phyloP scores from a whole-genome alignment of 73 alveolate genomes.

The Effrenium voratum region DNA sequence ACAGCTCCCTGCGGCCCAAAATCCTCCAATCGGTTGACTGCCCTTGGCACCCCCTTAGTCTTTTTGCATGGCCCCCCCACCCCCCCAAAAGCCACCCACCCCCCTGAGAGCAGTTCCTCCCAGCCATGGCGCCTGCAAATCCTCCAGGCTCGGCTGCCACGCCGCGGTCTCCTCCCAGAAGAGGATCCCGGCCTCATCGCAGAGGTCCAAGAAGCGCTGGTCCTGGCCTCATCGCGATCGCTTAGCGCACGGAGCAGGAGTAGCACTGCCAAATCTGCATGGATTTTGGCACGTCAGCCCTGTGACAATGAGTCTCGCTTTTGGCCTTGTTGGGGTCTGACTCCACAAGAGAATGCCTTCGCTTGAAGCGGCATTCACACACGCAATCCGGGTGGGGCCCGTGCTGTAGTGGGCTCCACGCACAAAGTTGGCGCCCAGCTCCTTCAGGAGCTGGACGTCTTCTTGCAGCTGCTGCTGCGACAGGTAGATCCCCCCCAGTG shows the following conservation, averaged over 20 bases:
- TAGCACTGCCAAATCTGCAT: neutral
- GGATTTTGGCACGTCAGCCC: neutral
- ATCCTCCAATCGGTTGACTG: no score
- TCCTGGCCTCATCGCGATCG: slow-evolving; percentile 71
- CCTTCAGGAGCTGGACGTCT: slow-evolving; percentile 42
- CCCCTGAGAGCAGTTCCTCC: neutral
- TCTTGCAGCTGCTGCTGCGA: neutral
- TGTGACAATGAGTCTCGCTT: no score
- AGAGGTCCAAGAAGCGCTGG: slow-evolving; percentile 78
- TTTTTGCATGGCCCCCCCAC: no score
- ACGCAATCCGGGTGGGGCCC: no score
- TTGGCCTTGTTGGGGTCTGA: no score
- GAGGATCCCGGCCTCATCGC: slow-evolving; percentile 47
- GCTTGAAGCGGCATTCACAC: no score
- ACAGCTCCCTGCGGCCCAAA: no score
- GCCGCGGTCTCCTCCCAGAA: slow-evolving; percentile 34
- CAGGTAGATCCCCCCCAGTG: slow-evolving; percentile 45
- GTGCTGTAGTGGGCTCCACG: slow-evolving; percentile 82
- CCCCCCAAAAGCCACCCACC: neutral
- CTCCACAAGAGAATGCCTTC: no score
- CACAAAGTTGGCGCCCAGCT: slow-evolving; percentile 79
- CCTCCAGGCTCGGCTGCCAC: slow-evolving; percentile 82
- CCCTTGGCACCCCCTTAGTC: no score
- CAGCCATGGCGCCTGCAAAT: slow-evolving; percentile 5
- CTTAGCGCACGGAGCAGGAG: neutral